These are phyloP conservation scores for Solanum appendiculatum DNA, from an alignment of 257 asterid genomes.

Conservation along the genomic window DNA sequence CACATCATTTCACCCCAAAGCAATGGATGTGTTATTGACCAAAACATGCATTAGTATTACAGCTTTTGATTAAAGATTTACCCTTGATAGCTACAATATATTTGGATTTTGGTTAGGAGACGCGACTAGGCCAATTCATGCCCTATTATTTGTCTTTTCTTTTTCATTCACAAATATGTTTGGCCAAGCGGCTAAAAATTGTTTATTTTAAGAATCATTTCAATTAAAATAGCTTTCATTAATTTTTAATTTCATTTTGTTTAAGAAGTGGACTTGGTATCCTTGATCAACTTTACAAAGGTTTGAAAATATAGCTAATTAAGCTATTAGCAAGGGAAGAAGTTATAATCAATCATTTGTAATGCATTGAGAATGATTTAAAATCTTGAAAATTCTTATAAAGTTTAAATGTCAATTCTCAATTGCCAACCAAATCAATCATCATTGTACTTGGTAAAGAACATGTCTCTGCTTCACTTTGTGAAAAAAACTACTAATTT, in stretches of 20 bases:
- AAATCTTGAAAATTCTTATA: not conserved
- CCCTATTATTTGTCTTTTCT: not conserved
- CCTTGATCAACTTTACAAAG: not conserved
- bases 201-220: too few species aligned
- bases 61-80: not conserved
- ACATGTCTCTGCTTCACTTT: slow-evolving; percentile 5
- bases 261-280: too few species aligned
- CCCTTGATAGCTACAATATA: not conserved
- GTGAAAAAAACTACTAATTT: not conserved
- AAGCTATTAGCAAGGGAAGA: not conserved
- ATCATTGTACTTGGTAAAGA: not conserved
- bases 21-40: too few species aligned
- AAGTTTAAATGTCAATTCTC: not conserved
- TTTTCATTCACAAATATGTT: too few species aligned
- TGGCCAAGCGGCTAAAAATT: too few species aligned
- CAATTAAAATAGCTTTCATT: too few species aligned
- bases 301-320: not conserved
- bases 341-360: not conserved
- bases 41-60: too few species aligned
- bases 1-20: too few species aligned
- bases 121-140: not conserved
- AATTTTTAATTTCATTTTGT: too few species aligned
- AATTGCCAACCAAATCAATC: not conserved
- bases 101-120: not conserved
- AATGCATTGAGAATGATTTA: not conserved